Evolutionary conservation across 2,329 filamentous ascomycete genomes (phyloP).

Genomic region (Pestalotiopsis sp.): DNA sequence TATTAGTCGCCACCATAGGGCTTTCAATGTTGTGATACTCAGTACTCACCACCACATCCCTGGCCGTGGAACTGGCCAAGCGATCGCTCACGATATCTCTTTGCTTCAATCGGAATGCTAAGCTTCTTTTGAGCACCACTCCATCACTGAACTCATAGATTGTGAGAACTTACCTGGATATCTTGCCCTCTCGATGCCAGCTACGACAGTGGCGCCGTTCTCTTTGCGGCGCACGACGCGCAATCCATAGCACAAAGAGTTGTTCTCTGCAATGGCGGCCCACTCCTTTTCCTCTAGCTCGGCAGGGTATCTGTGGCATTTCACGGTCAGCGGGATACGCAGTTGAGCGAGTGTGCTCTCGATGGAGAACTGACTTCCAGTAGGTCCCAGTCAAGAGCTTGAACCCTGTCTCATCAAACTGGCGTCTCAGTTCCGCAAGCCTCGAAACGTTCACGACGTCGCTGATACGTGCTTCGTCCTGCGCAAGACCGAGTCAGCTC

Average conservation of each 20-base stretch:
- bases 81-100: neutral
- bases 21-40: neutral
- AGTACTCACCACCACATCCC: neutral
- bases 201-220: neutral
- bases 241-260: neutral
- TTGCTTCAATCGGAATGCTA: conserved; percentile 5
- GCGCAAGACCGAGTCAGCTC: neutral
- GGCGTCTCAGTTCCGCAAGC: neutral
- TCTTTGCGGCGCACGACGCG: neutral
- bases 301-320: neutral
- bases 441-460: neutral
- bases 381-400: neutral
- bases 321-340: neutral
- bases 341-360: too few species aligned
- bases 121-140: neutral
- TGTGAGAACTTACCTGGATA: neutral
- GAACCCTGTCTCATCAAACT: neutral
- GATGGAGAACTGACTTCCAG: neutral
- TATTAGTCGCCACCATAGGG: neutral
- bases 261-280: neutral
- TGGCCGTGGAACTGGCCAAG: neutral
- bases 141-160: neutral
- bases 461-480: neutral
- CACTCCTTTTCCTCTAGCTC: conserved; percentile 6
- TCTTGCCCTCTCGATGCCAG: neutral